Base-by-base conservation (phyloP, 192 early-diverging fungal genomes). In the Pilobolus umbonatus region DNA sequence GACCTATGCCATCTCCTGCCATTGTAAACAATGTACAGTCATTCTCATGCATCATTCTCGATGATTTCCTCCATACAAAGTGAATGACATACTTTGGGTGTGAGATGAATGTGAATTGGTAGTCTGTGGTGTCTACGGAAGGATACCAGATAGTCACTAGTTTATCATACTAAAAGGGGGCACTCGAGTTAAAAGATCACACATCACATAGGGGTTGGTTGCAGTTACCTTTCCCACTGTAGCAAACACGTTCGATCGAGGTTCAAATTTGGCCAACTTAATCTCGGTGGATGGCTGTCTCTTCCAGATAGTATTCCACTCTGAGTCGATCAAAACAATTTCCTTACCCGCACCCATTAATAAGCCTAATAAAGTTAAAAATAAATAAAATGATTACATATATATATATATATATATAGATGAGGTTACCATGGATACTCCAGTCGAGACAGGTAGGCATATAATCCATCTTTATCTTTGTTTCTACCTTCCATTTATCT, bases 121-220 rank as follows among this genome's bases (percentile, higher is more conserved):
- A 67, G 7, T 34, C 44, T 45, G 35, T 28, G 5, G 4, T 32
- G 28, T 67, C 61, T 56, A 46, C 19, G 17, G 32, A 57, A 42
- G 61, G 55, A 53, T 79, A 76, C 87, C 87, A 87, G 8, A 89
- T 62, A 56, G 86, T 87, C 10, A 87, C 72, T 9, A 85, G 52
- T 25, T 78, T 72, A 71, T 89, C 87, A 60, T 68, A 68, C 85
- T 87, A 60, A 17, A 29, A 64, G 26, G 21, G 7, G 19, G 28
- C 5, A 9, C 7, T 50, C 15, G 7, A 42, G 45, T 48, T 22
- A 32, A 31, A 56, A 28, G 36, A 50, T 6, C 38, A 1, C 15
- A n/a, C n/a, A n/a, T n/a, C n/a, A n/a, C n/a, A n/a, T n/a, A n/a
- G n/a, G n/a, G n/a, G n/a, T n/a, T n/a, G n/a, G n/a, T n/a, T n/a